phyloP scores from a whole-genome alignment of 2,329 filamentous ascomycete species.

The Monilinia fructicola region DNA sequence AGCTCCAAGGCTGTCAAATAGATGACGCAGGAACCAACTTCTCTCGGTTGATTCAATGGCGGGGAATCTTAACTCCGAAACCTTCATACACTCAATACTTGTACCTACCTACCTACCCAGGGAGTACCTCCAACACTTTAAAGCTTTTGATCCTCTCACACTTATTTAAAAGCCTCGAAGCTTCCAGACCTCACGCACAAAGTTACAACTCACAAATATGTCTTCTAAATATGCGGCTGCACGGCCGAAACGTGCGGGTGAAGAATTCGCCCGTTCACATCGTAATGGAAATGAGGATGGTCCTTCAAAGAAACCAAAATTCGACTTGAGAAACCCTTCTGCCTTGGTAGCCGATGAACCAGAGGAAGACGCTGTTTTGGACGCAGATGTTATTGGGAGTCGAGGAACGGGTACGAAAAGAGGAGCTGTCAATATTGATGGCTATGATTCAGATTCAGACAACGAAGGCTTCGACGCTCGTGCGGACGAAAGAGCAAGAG shows the following conservation, averaged over 20 bases:
- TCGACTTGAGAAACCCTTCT: constrained; percentile 92
- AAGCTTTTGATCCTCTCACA: not conserved
- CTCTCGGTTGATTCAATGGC: constrained; percentile 13
- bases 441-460: constrained; percentile 91
- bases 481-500: constrained; percentile 58
- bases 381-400: constrained; percentile 87
- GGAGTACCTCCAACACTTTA: no score
- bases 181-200: not conserved
- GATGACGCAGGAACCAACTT: constrained; percentile 25
- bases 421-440: constrained; percentile 92
- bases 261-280: constrained; percentile 75
- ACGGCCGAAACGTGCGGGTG: constrained; percentile 79
- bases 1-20: constrained; percentile 15
- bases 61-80: constrained; percentile 21
- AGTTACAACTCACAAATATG: constrained; percentile 47
- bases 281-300: constrained; percentile 54
- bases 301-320: constrained; percentile 76
- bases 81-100: not conserved
- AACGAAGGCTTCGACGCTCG: constrained; percentile 85
- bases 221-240: constrained; percentile 60
- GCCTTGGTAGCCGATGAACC: constrained; percentile 80
- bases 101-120: not conserved
- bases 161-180: not conserved
- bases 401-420: constrained; percentile 75
- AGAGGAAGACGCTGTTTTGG: constrained; percentile 74